A percentile compares a stretch with the other conserved stretches of the same genome.
Conservation (phyloP, 2,329 filamentous ascomycete species). For the Thyridium curvatum region DNA sequence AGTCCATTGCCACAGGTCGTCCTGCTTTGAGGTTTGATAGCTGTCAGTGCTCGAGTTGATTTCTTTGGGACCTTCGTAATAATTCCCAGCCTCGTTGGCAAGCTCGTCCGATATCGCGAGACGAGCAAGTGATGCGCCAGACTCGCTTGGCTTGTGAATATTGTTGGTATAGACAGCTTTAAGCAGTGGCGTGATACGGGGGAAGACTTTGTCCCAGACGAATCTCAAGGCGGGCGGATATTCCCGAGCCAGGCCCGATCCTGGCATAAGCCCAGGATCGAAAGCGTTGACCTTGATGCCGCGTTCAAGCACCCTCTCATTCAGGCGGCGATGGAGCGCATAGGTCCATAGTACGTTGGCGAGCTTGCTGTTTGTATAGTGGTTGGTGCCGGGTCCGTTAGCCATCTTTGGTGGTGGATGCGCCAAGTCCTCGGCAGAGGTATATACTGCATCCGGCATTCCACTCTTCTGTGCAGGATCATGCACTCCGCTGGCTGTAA, state of each 20-base stretch:
- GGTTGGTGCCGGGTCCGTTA: background rate
- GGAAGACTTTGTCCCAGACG: slow-evolving; percentile 27
- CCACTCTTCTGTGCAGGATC: slow-evolving; percentile 35
- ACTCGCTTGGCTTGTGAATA: slow-evolving; percentile 29
- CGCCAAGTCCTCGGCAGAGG: too few relatives aligned
- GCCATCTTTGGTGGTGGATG: background rate
- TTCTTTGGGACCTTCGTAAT: slow-evolving; percentile 34
- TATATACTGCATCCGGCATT: slow-evolving; percentile 26
- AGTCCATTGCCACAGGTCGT: slow-evolving; percentile 44
- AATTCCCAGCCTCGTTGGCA: slow-evolving; percentile 10
- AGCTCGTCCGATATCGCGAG: slow-evolving; percentile 20
- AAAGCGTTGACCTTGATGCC: slow-evolving; percentile 32
- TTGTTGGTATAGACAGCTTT: slow-evolving; percentile 23
- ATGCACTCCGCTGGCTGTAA: slow-evolving; percentile 38
- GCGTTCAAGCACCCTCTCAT: slow-evolving; percentile 8
- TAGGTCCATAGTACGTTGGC: slow-evolving; percentile 33
- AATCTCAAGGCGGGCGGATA: slow-evolving; percentile 17
- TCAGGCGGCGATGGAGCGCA: slow-evolving; percentile 30
- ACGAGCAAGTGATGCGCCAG: slow-evolving; percentile 30
- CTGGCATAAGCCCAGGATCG: slow-evolving; percentile 43
- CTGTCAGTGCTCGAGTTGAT: slow-evolving; percentile 35
- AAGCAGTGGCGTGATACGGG: slow-evolving; percentile 26
- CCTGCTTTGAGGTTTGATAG: slow-evolving; percentile 35
- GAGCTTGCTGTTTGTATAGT: slow-evolving; percentile 7
- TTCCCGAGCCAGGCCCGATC: slow-evolving; percentile 33